These are phyloP conservation scores for Aristolochia fimbriata DNA, from an alignment of 164 flowering plant genomes.

Conservation along the genomic window DNA sequence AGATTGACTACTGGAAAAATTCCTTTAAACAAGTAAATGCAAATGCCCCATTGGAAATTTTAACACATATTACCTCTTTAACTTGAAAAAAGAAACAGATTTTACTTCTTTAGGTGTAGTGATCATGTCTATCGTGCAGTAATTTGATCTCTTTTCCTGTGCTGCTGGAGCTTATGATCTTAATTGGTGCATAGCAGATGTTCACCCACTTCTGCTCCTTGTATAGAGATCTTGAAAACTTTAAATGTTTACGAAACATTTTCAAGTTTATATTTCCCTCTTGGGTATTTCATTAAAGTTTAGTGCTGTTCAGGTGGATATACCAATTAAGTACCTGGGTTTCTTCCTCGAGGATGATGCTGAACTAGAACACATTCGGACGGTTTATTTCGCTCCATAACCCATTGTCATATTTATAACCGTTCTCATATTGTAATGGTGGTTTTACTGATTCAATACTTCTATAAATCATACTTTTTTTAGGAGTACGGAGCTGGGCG, in stretches of 20 bases:
- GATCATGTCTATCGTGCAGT: neutral
- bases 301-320: slow-evolving; percentile 56
- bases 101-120: no score
- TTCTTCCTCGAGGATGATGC: slow-evolving; percentile 94
- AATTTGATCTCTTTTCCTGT: no score
- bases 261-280: neutral
- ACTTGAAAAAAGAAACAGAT: no score
- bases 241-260: neutral
- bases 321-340: slow-evolving; percentile 73
- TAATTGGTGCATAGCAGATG: no score
- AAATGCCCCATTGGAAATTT: neutral
- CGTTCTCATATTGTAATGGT: neutral
- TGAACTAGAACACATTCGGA: slow-evolving; percentile 70
- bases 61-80: no score
- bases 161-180: no score
- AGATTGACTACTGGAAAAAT: no score
- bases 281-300: neutral
- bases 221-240: neutral
- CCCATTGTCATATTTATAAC: neutral
- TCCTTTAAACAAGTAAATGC: no score
- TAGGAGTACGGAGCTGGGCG: slow-evolving; percentile 87
- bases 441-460: neutral
- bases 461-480: neutral
- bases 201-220: no score
- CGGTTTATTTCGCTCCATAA: slow-evolving; percentile 27